Conservation (phyloP, 768 basidiomycete species). For the Ramaria sp. region DNA sequence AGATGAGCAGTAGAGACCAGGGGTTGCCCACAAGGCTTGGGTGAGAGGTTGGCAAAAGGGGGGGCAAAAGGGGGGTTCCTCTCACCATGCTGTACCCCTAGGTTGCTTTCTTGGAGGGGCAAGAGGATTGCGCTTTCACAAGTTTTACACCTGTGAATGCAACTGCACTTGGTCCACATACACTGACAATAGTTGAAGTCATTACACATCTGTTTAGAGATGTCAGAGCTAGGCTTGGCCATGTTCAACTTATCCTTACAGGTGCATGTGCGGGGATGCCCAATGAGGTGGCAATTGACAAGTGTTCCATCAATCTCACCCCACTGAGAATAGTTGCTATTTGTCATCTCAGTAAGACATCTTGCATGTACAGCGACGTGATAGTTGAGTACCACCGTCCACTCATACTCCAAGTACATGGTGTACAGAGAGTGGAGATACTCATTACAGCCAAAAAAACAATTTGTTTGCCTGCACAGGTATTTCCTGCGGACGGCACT, state of each 20-base stretch:
- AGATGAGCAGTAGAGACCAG: no score
- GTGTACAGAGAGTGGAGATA: no score
- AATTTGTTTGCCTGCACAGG: background rate
- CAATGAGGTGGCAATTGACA: no score
- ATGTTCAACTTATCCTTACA: background rate
- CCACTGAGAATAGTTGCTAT: background rate
- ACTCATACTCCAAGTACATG: background rate
- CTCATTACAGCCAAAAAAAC: background rate
- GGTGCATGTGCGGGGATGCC: background rate
- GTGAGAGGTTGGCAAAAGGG: no score
- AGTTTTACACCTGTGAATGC: no score
- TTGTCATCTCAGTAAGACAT: background rate
- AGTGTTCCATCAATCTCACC: background rate
- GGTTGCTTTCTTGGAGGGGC: no score
- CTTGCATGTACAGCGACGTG: background rate
- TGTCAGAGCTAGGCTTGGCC: background rate
- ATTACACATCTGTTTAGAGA: background rate
- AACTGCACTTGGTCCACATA: no score
- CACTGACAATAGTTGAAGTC: background rate
- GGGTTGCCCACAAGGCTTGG: no score
- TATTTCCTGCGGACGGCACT: background rate
- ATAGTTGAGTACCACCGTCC: background rate
- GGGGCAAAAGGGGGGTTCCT: no score
- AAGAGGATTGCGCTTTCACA: no score
- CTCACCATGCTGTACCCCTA: no score